Conservation (phyloP, 768 basidiomycete genomes). For the Mycena polygramma region DNA sequence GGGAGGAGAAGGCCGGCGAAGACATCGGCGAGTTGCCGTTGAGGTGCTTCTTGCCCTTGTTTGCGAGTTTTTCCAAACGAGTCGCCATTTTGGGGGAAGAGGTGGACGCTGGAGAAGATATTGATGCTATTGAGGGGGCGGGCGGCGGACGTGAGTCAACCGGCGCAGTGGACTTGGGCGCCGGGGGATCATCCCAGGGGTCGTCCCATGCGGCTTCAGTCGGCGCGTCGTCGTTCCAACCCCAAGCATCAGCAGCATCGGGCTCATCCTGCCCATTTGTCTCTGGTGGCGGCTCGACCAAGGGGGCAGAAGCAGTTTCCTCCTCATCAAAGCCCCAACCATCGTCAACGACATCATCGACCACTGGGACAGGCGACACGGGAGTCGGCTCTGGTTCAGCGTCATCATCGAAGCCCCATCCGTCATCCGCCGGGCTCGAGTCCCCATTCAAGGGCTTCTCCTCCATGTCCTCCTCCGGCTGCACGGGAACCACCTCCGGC, state of each 20-base stretch:
- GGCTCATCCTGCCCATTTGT: constrained; percentile 40
- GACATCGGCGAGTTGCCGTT: constrained; percentile 48
- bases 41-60: constrained; percentile 63
- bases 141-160: constrained; percentile 46
- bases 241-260: constrained; percentile 75
- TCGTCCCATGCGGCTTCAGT: constrained; percentile 59
- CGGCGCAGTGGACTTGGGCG: constrained; percentile 39
- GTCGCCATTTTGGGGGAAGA: constrained; percentile 66
- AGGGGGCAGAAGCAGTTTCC: neutral
- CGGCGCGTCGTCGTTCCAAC: constrained; percentile 73
- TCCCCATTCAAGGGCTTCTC: constrained; percentile 49
- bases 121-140: constrained; percentile 42
- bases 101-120: constrained; percentile 28
- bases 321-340: constrained; percentile 43
- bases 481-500: constrained; percentile 48
- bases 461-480: constrained; percentile 50
- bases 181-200: constrained; percentile 71
- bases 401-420: constrained; percentile 70
- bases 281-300: constrained; percentile 18
- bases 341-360: constrained; percentile 30
- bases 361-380: constrained; percentile 12
- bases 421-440: constrained; percentile 51
- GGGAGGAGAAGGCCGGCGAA: constrained; percentile 29
- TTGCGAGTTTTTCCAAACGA: constrained; percentile 69
- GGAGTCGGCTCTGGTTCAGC: constrained; percentile 39